Conservation (phyloP, 495 filamentous ascomycete genomes). For the Neurospora discreta region DNA sequence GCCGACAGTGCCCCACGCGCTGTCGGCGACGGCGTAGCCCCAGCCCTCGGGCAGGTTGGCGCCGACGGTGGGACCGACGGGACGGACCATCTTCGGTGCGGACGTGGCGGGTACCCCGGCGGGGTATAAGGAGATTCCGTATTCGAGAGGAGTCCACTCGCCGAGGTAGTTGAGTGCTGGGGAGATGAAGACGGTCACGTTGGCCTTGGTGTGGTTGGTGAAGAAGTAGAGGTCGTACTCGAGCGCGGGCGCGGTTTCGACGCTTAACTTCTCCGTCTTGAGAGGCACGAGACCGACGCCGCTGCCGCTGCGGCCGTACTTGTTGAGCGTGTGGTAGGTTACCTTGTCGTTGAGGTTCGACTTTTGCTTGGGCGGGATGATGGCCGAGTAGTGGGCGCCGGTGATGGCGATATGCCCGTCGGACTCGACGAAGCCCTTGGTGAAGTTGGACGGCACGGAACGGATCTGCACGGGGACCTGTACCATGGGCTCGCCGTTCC, state of each 20-base stretch:
- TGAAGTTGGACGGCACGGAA: conserved; percentile 42
- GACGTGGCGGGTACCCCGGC: conserved; percentile 16
- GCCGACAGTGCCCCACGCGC: conserved; percentile 43
- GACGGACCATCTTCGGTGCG: conserved; percentile 35
- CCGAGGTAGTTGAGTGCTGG: conserved; percentile 50
- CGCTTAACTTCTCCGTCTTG: conserved; percentile 35
- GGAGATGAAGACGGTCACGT: conserved; percentile 51
- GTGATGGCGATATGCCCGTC: conserved; percentile 52
- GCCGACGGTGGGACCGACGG: conserved; percentile 37
- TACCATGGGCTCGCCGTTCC: conserved; percentile 41
- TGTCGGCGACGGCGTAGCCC: conserved; percentile 44
- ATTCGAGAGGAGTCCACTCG: conserved; percentile 46
- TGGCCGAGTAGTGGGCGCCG: conserved; percentile 39
- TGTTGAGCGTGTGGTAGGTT: conserved; percentile 41
- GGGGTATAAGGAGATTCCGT: conserved; percentile 43
- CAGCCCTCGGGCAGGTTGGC: conserved; percentile 45
- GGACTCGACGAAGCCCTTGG: conserved; percentile 52
- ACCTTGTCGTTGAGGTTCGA: conserved; percentile 26
- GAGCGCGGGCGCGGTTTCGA: conserved; percentile 41
- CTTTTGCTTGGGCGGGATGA: conserved; percentile 26
- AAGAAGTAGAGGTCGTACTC: conserved; percentile 60
- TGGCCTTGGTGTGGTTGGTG: conserved; percentile 38
- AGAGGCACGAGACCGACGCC: conserved; percentile 47
- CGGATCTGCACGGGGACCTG: conserved; percentile 49
- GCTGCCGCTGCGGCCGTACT: conserved; percentile 47